Evolutionary conservation across 495 filamentous ascomycete genomes (phyloP).

Genomic region (Parathielavia hyrcaniae): DNA sequence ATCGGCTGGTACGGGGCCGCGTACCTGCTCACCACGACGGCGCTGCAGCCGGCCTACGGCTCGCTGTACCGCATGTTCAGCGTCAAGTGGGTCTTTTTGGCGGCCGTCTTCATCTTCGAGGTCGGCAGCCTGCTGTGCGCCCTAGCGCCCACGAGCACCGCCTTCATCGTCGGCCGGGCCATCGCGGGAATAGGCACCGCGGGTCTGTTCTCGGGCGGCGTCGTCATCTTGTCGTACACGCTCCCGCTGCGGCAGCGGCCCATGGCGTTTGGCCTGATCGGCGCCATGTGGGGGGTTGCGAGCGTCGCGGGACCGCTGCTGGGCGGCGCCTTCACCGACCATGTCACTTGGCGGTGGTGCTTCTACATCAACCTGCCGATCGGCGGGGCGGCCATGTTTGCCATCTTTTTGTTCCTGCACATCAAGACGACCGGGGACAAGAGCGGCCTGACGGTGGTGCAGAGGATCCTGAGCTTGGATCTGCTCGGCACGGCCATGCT

Average conservation of each 20-base stretch:
- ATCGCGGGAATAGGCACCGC: slow-evolving; percentile 49
- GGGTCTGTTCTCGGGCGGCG: slow-evolving; percentile 47
- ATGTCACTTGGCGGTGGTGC: slow-evolving; percentile 50
- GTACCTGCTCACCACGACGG: slow-evolving; percentile 50
- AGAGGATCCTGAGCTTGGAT: slow-evolving; percentile 47
- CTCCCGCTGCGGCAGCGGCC: slow-evolving; percentile 66
- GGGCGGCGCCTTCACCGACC: slow-evolving; percentile 45
- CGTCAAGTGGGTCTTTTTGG: slow-evolving; percentile 47
- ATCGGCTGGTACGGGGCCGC: slow-evolving; percentile 51
- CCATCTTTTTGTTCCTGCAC: slow-evolving; percentile 50
- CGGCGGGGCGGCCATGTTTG: slow-evolving; percentile 50
- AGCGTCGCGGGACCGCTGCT: slow-evolving; percentile 39
- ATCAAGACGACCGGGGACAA: slow-evolving; percentile 35
- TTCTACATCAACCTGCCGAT: slow-evolving; percentile 59
- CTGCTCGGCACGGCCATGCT: slow-evolving; percentile 46
- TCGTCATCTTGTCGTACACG: slow-evolving; percentile 61
- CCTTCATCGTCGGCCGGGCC: slow-evolving; percentile 50
- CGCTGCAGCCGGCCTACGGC: slow-evolving; percentile 50
- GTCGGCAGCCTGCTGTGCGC: slow-evolving; percentile 48
- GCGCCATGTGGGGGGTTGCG: slow-evolving; percentile 78
- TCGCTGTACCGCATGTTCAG: slow-evolving; percentile 50
- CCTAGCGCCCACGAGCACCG: slow-evolving; percentile 44
- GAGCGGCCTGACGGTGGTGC: slow-evolving; percentile 27
- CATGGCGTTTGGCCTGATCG: slow-evolving; percentile 68
- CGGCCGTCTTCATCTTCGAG: slow-evolving; percentile 44